Base-by-base conservation (phyloP, 371 early-diverging fungal genomes). In the Synchytrium microbalum region DNA sequence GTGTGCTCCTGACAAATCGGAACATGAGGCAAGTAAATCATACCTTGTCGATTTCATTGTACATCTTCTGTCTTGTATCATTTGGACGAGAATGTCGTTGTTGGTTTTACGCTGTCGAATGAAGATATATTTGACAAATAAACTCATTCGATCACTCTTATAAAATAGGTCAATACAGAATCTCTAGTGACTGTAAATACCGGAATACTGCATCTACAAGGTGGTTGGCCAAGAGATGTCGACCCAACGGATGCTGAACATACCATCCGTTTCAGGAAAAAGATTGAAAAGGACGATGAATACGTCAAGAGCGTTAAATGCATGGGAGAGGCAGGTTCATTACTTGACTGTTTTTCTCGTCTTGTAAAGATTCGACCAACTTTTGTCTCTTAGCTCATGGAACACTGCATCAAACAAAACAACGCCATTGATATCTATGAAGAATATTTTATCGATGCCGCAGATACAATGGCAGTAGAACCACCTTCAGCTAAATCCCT, bases 201-300 rank as follows among this genome's bases (percentile, higher is more conserved):
- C 0, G 83, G 81, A 13, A 79, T 83, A 57, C 64, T 78, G 54
- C 83, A 83, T 62, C 51, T 61, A 1, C 77, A 83, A 64, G 83
- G 83, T 27, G 83, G 83, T 3, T 83, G 83, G 83, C 83, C 83
- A 23, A 81, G 79, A 61, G 83, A 83, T 67, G 82, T 83, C 1
- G 83, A 83, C 62, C 62, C 77, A 1, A 72, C 66, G 2, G 83
- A 83, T 63, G 79, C 75, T 0, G 83, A 83, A 62, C 83, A 83
- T 60, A 83, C 80, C 14, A 79, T 80, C 58, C 74, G 83, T 28
- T 83, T 73, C 66, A 69, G 80, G 26, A 79, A 80, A 58, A 83
- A 83, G 69, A 76, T 83, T 29, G 83, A 83, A 64, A 83, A 83
- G 69, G 83, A 83, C 68, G 83, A 83, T 53, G 81, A 80, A 63